A percentile compares a stretch with the other conserved stretches of the same genome.
phyloP scores from a whole-genome alignment of 345 rosid genomes.

The Schrenkiella parvula region DNA sequence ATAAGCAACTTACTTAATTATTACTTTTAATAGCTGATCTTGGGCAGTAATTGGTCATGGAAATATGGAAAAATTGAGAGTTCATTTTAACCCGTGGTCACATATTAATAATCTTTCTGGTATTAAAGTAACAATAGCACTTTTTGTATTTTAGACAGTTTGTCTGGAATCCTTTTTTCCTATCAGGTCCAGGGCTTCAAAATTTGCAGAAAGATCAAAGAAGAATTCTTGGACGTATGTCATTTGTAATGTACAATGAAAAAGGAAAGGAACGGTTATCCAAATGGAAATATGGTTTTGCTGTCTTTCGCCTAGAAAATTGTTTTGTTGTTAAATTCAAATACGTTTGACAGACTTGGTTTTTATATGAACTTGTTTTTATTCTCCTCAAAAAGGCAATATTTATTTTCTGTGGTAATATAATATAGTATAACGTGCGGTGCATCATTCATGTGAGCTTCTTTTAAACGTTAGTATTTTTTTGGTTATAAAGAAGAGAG shows the following conservation, averaged over 20 bases:
- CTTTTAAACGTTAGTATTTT: neutral
- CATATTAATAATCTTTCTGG: neutral
- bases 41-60: neutral
- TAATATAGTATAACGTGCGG: neutral
- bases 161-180: neutral
- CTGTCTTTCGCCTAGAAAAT: neutral
- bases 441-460: conserved; percentile 1
- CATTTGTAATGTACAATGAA: neutral
- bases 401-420: neutral
- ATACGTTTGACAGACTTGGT: neutral
- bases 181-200: neutral
- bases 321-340: neutral
- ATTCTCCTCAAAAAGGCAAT: neutral
- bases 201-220: neutral
- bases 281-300: neutral
- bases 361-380: neutral
- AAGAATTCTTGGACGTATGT: neutral
- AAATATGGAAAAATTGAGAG: neutral
- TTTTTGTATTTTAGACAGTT: neutral
- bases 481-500: neutral
- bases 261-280: neutral
- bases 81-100: neutral
- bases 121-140: neutral
- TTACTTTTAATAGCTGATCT: neutral
- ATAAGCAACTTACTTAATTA: neutral